Evolutionary conservation across 1,284 basidiomycete genomes (phyloP).

Genomic region (Apiotrichum gamsii): DNA sequence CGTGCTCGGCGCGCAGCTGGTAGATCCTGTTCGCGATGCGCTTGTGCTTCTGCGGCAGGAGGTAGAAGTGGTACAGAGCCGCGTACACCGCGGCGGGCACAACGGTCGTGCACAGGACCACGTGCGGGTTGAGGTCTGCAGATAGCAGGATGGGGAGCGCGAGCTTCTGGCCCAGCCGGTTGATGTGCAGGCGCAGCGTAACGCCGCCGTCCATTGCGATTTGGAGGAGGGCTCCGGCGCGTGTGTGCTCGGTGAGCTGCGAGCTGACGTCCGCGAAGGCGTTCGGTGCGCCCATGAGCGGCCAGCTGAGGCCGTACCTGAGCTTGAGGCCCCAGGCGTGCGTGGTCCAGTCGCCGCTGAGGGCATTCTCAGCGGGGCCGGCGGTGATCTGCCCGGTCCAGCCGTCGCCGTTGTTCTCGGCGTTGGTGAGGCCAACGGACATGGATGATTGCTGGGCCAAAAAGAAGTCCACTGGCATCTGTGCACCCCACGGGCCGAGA

Average conservation of each 20-base stretch:
- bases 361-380: constrained; percentile 27
- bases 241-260: constrained; percentile 35
- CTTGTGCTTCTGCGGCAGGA: constrained; percentile 54
- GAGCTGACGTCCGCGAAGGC: constrained; percentile 40
- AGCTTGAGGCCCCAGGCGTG: constrained; percentile 48
- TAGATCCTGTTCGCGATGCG: constrained; percentile 49
- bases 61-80: constrained; percentile 55
- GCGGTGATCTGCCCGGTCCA: constrained; percentile 45
- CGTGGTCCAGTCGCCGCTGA: constrained; percentile 47
- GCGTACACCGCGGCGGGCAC: constrained; percentile 54
- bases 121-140: constrained; percentile 49
- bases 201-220: constrained; percentile 31
- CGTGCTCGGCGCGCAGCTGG: constrained; percentile 56
- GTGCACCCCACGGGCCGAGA: constrained; percentile 48
- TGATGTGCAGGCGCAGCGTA: constrained; percentile 24
- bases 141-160: constrained; percentile 55
- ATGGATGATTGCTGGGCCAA: constrained; percentile 33
- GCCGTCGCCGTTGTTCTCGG: constrained; percentile 27
- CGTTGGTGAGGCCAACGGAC: constrained; percentile 40
- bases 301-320: constrained; percentile 36
- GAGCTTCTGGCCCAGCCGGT: constrained; percentile 54
- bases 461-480: constrained; percentile 3
- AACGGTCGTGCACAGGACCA: constrained; percentile 52
- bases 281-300: constrained; percentile 5
- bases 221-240: constrained; percentile 32